Evolutionary conservation across 345 rosid genomes (phyloP).

Genomic region (Lenwebbia sp.): DNA sequence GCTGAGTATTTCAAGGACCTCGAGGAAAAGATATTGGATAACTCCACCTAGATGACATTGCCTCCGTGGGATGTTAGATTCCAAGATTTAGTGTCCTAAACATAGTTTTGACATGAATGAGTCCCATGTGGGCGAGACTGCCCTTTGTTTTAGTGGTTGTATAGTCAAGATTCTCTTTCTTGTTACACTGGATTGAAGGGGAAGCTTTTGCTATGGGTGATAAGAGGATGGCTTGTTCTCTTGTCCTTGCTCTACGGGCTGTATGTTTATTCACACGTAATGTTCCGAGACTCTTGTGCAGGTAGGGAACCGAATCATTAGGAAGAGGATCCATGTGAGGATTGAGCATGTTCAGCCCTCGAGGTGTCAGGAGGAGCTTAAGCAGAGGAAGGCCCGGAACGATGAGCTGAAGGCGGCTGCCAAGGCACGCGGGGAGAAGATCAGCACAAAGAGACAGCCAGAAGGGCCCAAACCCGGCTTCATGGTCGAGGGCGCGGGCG

Average conservation of each 20-base stretch:
- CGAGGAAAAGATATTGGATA: not conserved
- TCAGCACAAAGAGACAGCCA: constrained; percentile 77
- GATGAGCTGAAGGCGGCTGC: constrained; percentile 69
- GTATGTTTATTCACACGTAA: not conserved
- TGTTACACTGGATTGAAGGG: fast-evolving
- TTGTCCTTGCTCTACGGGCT: not conserved
- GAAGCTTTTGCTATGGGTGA: not conserved
- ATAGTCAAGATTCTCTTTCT: not conserved
- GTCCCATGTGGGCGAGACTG: no score
- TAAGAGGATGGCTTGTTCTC: not conserved
- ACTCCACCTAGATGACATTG: not conserved
- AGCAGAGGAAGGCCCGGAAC: constrained; percentile 38
- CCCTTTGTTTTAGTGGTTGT: not conserved
- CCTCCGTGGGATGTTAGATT: not conserved
- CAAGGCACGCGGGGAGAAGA: constrained; percentile 48
- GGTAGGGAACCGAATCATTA: constrained; percentile 63
- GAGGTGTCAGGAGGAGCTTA: constrained; percentile 60
- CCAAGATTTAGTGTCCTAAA: not conserved
- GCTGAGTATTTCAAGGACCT: not conserved
- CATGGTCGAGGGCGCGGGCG: constrained; percentile 87
- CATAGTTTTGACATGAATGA: not conserved
- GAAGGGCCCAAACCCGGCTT: constrained; percentile 78
- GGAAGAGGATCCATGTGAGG: constrained; percentile 75
- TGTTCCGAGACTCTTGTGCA: not conserved
- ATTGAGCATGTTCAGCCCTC: constrained; percentile 72